Percentiles rank a stretch among this genome's conserved stretches.
These are phyloP conservation scores for Myriosclerotinia curreyana DNA, from an alignment of 2,329 filamentous ascomycete genomes.

Conservation along the genomic window DNA sequence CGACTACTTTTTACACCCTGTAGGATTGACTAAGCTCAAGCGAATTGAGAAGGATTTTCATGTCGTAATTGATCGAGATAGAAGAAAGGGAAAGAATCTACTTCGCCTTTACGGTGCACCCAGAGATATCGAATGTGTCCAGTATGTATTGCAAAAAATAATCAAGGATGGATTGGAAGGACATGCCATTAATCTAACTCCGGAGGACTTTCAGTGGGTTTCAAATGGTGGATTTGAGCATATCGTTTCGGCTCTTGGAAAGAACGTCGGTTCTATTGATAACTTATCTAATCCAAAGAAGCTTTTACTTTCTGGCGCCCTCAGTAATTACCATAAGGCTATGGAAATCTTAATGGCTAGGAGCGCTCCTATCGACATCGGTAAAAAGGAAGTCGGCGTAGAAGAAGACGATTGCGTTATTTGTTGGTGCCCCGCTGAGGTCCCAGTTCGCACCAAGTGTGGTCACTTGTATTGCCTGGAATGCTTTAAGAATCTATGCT, in stretches of 20 bases:
- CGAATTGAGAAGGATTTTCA: not conserved
- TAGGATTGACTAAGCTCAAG: conserved; percentile 26
- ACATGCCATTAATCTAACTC: conserved; percentile 37
- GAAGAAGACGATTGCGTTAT: not conserved
- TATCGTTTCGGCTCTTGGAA: conserved; percentile 3
- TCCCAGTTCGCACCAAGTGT: conserved; percentile 3
- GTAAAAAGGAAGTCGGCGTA: not conserved
- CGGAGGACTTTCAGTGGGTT: conserved; percentile 21
- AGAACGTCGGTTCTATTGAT: conserved; percentile 30
- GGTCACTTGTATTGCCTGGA: conserved; percentile 41
- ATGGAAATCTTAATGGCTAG: not conserved
- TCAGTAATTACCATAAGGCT: conserved; percentile 7
- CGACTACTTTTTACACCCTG: conserved; percentile 22
- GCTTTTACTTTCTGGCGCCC: not conserved
- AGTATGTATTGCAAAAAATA: conserved; percentile 38
- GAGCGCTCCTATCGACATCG: conserved; percentile 5
- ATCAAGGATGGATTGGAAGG: conserved; percentile 12
- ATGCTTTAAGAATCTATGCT: conserved; percentile 43
- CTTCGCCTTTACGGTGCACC: not conserved
- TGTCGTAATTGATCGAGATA: conserved; percentile 13
- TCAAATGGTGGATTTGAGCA: not conserved
- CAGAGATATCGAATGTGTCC: not conserved
- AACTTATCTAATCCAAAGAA: not conserved
- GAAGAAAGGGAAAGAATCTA: not conserved
- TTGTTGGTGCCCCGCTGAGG: conserved; percentile 4